Evolutionary conservation across 192 early-diverging fungal species (phyloP), one percentile per base, ranked within the genome.

Genomic region (Backusella parvicylindrica): DNA sequence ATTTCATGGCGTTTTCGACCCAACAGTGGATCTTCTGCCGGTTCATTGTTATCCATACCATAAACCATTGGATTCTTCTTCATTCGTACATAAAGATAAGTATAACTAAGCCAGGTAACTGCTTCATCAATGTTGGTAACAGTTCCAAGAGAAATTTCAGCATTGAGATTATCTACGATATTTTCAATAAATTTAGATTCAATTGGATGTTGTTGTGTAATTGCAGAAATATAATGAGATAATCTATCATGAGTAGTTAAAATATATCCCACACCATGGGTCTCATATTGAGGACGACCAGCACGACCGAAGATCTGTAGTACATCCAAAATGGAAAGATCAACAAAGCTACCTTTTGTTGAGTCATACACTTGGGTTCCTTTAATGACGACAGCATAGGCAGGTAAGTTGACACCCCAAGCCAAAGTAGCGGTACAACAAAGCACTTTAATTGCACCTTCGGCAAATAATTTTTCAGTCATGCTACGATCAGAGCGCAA

Each of bases 281-380:
- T 87, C 82, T 99, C 98, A 79, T 95, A 97, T 82, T 93, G 91
- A 41, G 95, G 95, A 66, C 95, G 91, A 75, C 98, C 98, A 36
- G 98, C 98, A 80, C 98, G 93, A 74, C 97, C 98, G 81, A 99
- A 99, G 72, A 99, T 99, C 85, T 99, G 98, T 74, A 99, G 85
- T n/a, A 99, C 98, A 81, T 99, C 98, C 64, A 99, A 83, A 77
- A 98, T 95, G 0, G 97, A 97, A 31, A 99, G 85, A 75, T 99
- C 98, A 2, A 94, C 91, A 83, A 96, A 99, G 13, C 88, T 86
- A 73, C 98, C 97, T 82, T 96, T 98, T 66, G 96, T 89, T 26
- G 97, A 85, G 70, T 95, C 91, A 81, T 99, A 99, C 15, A 99
- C 87, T 72, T 96, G 93, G 13, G 98, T 99, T 36, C 97, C 98